phyloP scores from a whole-genome alignment of 2,329 filamentous ascomycete genomes.

The Diplodia sapinea region DNA sequence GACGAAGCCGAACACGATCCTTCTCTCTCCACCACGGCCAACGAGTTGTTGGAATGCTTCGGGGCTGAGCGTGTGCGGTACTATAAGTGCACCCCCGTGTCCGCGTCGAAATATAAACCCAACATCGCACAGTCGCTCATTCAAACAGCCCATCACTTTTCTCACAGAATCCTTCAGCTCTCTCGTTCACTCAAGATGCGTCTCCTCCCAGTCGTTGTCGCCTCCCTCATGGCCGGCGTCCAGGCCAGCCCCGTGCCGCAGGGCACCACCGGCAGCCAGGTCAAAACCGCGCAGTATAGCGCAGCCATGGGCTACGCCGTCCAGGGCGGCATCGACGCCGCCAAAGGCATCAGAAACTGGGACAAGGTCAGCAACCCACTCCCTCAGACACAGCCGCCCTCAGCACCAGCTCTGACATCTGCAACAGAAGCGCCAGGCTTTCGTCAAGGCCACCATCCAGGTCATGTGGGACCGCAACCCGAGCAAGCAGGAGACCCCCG shows the following conservation, averaged over 20 bases:
- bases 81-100: not conserved
- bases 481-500: too few species aligned
- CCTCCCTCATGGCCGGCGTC: not conserved
- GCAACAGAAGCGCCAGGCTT: not conserved
- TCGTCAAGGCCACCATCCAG: not conserved
- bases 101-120: not conserved
- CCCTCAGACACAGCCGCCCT: too few species aligned
- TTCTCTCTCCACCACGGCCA: not conserved
- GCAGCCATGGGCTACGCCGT: not conserved
- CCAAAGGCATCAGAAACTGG: not conserved
- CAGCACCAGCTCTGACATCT: not conserved
- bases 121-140: not conserved
- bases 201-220: not conserved
- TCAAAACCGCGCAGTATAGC: not conserved
- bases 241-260: not conserved
- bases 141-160: not conserved
- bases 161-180: not conserved
- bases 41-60: not conserved
- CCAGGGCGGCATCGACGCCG: not conserved
- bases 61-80: too few species aligned
- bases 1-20: not conserved
- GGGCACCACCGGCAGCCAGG: not conserved
- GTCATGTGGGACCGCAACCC: not conserved
- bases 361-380: not conserved
- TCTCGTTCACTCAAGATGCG: not conserved